Base-by-base conservation (phyloP, 257 asterid genomes). In the Linaria vulgaris region DNA sequence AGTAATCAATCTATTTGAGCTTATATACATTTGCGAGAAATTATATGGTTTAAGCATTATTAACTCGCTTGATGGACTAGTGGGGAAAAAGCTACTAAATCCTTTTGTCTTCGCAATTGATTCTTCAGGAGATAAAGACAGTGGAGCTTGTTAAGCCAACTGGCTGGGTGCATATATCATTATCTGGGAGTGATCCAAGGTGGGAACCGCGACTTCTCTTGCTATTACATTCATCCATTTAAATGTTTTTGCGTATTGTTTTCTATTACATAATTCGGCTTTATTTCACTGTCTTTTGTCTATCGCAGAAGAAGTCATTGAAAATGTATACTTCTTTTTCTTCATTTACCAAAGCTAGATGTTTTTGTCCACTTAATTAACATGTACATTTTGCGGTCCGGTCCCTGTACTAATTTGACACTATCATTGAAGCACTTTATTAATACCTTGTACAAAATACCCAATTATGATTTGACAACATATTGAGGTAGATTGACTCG, bases 161-260 rank as follows among this genome's bases (percentile, higher is more conserved):
- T 45, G 97, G 97, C 25, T 94, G 99, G 97, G 83, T 87, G 75
- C 76, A 84, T 73, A 77, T 85, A 60, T 87, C 95, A 21, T 78
- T 94, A 76, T 94, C 99, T 23, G 97, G 97, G 30, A 85, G 64
- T 79, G 97, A 90, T 64, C 95, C 99, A 39, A 85, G 96, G 99
- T 89, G 43, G 68, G 79, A 30, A 50, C 11, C 55, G 23, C n/a
- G 71, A 23, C 23, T 56, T 49, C 52, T 59, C 9, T 37, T 25
- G 9, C 27, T 46, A 9, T 14, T 20, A 31, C 47, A 58, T 57
- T 59, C 19, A 49, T 6, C 24, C 38, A 34, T 57, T 55, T 25
- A 2, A 70, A 47, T 22, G n/a, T n/a, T 49, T 72, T 66, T 50
- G 38, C 17, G 57, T 34, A 47, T 20, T 52, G 22, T 25, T 52